These are phyloP conservation scores for Syzygium aqueum DNA, from an alignment of 345 rosid species.

Conservation along the genomic window DNA sequence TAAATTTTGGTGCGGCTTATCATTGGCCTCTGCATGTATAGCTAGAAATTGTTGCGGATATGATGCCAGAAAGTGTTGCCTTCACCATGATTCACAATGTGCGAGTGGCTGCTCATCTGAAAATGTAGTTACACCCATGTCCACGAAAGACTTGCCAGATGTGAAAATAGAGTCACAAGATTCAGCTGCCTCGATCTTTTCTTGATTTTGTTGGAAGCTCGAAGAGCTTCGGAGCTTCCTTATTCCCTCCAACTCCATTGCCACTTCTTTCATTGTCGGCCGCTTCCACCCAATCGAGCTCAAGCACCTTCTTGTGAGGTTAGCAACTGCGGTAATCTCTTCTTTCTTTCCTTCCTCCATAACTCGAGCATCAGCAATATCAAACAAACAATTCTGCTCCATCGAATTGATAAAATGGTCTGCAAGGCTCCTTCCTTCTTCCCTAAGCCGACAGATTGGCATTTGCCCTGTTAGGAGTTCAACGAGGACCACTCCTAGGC, in stretches of 20 bases:
- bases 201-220: background rate
- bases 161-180: background rate
- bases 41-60: background rate
- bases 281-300: background rate
- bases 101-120: background rate
- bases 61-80: background rate
- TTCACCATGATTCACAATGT: background rate
- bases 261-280: background rate
- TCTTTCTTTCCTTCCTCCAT: background rate
- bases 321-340: background rate
- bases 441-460: background rate
- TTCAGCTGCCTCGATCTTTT: background rate
- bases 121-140: background rate
- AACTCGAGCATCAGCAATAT: background rate
- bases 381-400: background rate
- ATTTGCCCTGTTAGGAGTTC: background rate
- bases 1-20: background rate
- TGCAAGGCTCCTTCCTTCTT: background rate
- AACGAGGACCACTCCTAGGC: background rate
- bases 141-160: background rate
- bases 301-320: background rate
- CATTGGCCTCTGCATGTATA: background rate
- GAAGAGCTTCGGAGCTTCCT: background rate
- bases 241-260: background rate
- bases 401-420: background rate